Base-by-base conservation (phyloP, 2,329 filamentous ascomycete species). In the Alternaria sp. region DNA sequence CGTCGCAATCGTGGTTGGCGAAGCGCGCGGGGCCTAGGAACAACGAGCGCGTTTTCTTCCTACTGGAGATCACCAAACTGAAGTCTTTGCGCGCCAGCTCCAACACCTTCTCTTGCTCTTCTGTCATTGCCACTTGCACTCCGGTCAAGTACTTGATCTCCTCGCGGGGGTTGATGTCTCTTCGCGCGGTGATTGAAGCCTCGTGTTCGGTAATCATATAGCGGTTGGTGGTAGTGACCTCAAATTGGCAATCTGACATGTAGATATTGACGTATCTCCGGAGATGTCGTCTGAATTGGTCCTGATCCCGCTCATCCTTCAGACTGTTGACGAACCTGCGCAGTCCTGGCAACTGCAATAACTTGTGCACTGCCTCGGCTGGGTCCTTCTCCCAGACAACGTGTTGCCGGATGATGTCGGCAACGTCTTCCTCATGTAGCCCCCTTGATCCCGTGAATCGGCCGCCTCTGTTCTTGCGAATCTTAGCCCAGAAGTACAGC, bases 21-120 rank as follows among this genome's bases (percentile, higher is more conserved):
- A 99, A 98, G 52, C 95, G 89, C 34, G 95, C 95, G 8, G 95
- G 96, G 0, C 95, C 95, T 76, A 99, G 89, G 76, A 99, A 98
- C 43, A 99, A 83, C 53, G 92, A 97, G 30, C 94, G 91, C 62
- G 90, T 90, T 80, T 97, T 97, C 80, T 92, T 94, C 60, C 95
- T 87, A 67, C 93, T 94, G 64, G 94, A 97, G 74, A 97, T 92
- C 32, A 99, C 94, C 65, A 99, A 94, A 77, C 94, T 97, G 78
- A 99, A 99, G 76, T 99, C 95, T 74, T 94, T 94, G 75, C 95
- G 91, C 61, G 89, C 90, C 65, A 89, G 80, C 27, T 93, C 91
- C 59, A 98, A 86, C 58, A 92, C 89, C 63, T 89, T 75, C 76
- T 98, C 95, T 78, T 99, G 94, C 76, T 97, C 92, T 32, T 92